Conservation (phyloP, 2,329 filamentous ascomycete genomes). For the Ophiostoma triangulosporum region DNA sequence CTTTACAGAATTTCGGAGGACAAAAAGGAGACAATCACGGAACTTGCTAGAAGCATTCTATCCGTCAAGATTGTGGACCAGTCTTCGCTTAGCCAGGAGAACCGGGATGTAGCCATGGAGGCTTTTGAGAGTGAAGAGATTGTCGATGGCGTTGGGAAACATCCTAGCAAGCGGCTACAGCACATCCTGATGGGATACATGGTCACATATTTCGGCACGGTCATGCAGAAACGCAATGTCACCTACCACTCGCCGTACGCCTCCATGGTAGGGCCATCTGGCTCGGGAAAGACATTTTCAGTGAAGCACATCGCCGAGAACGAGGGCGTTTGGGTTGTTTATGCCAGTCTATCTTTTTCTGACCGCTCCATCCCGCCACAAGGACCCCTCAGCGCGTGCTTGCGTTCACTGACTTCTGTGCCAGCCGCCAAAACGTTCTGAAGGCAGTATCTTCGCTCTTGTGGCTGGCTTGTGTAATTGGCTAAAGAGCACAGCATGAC, state of each 20-base stretch:
- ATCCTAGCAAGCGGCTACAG: background rate
- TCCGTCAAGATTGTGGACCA: too few species aligned
- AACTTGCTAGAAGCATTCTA: too few species aligned
- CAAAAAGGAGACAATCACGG: too few species aligned
- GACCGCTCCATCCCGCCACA: background rate
- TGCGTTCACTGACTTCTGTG: too few species aligned
- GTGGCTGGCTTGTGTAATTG: background rate
- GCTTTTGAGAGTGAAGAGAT: too few species aligned
- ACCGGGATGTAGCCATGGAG: too few species aligned
- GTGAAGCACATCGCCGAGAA: conserved; percentile 3
- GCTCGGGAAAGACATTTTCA: conserved; percentile 1
- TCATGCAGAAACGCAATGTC: background rate
- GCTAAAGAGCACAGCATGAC: background rate
- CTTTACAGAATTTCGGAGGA: too few species aligned
- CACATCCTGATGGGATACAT: background rate
- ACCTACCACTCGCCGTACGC: conserved; percentile 3
- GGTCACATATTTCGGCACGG: too few species aligned
- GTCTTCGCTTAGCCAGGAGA: too few species aligned
- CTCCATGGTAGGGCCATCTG: background rate
- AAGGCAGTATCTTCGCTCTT: background rate
- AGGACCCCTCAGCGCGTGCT: background rate
- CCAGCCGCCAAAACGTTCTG: background rate
- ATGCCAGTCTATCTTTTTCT: background rate
- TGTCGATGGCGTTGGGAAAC: too few species aligned
- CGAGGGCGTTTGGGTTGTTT: background rate